Percentiles rank a stretch among this genome's conserved stretches.
phyloP scores from a whole-genome alignment of 2,329 filamentous ascomycete genomes.

The Parascedosporium putredinis region DNA sequence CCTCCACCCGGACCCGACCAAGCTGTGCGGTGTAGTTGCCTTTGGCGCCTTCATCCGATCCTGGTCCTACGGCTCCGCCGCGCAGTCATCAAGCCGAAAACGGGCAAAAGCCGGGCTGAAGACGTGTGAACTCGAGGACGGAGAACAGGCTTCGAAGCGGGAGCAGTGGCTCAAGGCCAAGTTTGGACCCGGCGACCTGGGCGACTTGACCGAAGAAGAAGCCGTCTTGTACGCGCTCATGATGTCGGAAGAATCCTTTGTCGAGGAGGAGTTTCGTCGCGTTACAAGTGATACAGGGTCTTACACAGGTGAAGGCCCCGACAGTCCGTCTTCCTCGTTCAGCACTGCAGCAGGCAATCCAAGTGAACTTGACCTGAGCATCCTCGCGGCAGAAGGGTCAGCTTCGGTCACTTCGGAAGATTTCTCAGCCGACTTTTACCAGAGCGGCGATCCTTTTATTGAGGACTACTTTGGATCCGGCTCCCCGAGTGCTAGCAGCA shows the following conservation, averaged over 20 bases:
- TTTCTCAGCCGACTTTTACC: conserved; percentile 4
- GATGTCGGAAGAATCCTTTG: conserved; percentile 51
- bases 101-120: conserved; percentile 46
- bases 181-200: conserved; percentile 69
- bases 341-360: conserved; percentile 34
- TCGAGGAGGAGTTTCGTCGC: conserved; percentile 45
- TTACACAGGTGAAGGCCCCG: conserved; percentile 32
- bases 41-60: conserved; percentile 81
- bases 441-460: conserved; percentile 5
- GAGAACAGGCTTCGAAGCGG: conserved; percentile 75
- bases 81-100: conserved; percentile 66
- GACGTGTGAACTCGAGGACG: conserved; percentile 63
- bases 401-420: conserved; percentile 24
- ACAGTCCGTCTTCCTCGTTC: conserved; percentile 29
- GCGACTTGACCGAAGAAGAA: conserved; percentile 55
- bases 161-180: conserved; percentile 61
- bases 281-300: conserved; percentile 39
- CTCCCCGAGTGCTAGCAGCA: conserved; percentile 52
- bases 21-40: conserved; percentile 75
- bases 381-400: conserved; percentile 28
- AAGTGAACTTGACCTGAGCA: conserved; percentile 44
- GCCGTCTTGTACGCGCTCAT: conserved; percentile 55
- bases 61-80: conserved; percentile 85
- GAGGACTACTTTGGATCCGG: conserved; percentile 48
- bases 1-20: conserved; percentile 78